phyloP scores from a whole-genome alignment of 2,329 filamentous ascomycete genomes.

The Fusarium tricinctum region DNA sequence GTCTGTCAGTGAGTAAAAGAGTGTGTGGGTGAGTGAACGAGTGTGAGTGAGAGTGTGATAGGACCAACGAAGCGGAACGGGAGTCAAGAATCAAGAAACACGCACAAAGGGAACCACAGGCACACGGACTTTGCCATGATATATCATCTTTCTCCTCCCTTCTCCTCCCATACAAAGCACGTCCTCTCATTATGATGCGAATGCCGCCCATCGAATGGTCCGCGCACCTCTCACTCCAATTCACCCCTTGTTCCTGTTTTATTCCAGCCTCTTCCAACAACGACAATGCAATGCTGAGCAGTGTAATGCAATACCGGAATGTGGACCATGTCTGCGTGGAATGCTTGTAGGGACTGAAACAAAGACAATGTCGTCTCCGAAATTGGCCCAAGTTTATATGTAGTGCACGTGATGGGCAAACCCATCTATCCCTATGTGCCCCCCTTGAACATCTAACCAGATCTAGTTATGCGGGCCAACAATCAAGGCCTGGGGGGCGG shows the following conservation, averaged over 20 bases:
- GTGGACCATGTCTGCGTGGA: slow-evolving; percentile 49
- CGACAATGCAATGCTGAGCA: slow-evolving; percentile 54
- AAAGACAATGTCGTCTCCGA: slow-evolving; percentile 53
- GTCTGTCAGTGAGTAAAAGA: slow-evolving; percentile 22
- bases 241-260: slow-evolving; percentile 32
- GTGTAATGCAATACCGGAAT: slow-evolving; percentile 47
- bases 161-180: slow-evolving; percentile 27
- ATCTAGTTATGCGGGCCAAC: slow-evolving; percentile 25
- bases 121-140: slow-evolving; percentile 43
- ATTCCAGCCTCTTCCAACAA: slow-evolving; percentile 52
- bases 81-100: slow-evolving; percentile 31
- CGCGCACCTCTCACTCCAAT: slow-evolving; percentile 31
- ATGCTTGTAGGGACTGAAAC: slow-evolving; percentile 55
- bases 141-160: slow-evolving; percentile 41
- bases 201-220: slow-evolving; percentile 36
- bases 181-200: slow-evolving; percentile 29
- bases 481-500: slow-evolving; percentile 23
- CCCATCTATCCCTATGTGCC: not conserved
- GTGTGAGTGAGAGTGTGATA: slow-evolving; percentile 17
- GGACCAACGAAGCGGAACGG: slow-evolving; percentile 29
- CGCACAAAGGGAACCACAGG: slow-evolving; percentile 28
- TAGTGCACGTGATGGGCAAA: slow-evolving; percentile 48
- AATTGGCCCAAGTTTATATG: slow-evolving; percentile 40
- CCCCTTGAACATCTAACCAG: slow-evolving; percentile 14
- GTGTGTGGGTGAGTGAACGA: slow-evolving; percentile 6